These are phyloP conservation scores for Aspergillus leporis DNA, from an alignment of 495 filamentous ascomycete species.

Conservation along the genomic window DNA sequence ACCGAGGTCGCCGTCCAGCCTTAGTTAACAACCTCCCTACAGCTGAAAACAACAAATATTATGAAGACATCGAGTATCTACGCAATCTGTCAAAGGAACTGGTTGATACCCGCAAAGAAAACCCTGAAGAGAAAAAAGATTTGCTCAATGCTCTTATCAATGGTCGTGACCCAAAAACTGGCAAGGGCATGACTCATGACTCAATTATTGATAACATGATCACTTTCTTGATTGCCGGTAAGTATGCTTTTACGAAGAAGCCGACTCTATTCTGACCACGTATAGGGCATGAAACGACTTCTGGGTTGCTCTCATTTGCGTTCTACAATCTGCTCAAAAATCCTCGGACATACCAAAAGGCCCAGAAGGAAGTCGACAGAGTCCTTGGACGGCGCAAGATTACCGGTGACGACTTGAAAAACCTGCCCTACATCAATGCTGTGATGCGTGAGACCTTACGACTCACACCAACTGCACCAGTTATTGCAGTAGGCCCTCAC, in stretches of 20 bases:
- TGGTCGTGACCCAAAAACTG: constrained; percentile 66
- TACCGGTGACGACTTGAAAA: constrained; percentile 65
- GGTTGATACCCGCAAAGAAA: constrained; percentile 53
- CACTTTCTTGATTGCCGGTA: constrained; percentile 64
- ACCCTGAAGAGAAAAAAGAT: constrained; percentile 63
- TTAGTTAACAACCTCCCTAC: constrained; percentile 51
- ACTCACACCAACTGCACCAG: constrained; percentile 59
- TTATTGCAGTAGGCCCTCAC: constrained; percentile 40
- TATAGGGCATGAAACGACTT: constrained; percentile 71
- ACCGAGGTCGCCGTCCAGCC: constrained; percentile 49
- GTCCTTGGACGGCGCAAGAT: constrained; percentile 66
- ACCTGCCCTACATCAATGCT: constrained; percentile 63
- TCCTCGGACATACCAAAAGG: constrained; percentile 56
- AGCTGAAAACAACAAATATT: constrained; percentile 56
- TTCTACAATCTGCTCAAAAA: constrained; percentile 64
- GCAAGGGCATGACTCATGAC: constrained; percentile 59
- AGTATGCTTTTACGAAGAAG: constrained; percentile 3
- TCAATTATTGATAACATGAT: constrained; percentile 69
- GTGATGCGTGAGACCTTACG: constrained; percentile 72
- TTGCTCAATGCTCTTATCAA: constrained; percentile 69
- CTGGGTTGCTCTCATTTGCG: constrained; percentile 52
- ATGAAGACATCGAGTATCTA: constrained; percentile 56
- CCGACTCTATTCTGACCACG: constrained; percentile 10
- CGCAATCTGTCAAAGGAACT: constrained; percentile 57
- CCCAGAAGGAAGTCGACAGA: constrained; percentile 65